Conservation (phyloP, 345 rosid species). For the Salix brachista region DNA sequence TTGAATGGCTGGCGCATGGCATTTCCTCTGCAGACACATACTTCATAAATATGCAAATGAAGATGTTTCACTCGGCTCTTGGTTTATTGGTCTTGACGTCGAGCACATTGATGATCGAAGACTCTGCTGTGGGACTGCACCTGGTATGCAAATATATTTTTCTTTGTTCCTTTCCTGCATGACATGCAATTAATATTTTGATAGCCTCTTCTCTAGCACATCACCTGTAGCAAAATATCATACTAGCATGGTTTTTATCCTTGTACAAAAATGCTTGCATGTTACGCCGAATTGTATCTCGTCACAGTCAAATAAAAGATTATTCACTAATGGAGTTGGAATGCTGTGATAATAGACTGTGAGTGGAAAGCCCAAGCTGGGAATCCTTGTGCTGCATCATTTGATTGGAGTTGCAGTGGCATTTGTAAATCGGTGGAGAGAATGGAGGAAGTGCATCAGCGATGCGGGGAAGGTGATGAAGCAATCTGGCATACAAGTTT, state of each 20-base stretch:
- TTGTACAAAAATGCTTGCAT: not conserved
- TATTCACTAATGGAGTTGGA: constrained; percentile 2
- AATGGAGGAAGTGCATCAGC: constrained; percentile 32
- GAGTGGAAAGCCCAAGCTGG: constrained; percentile 38
- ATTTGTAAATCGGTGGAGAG: constrained; percentile 33
- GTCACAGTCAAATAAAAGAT: not conserved
- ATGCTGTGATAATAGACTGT: constrained; percentile 20
- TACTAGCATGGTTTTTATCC: not conserved
- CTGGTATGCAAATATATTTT: constrained; percentile 39
- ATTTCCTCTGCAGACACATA: constrained; percentile 46
- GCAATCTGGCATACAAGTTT: constrained; percentile 80
- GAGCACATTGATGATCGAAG: constrained; percentile 90
- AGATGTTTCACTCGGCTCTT: constrained; percentile 89
- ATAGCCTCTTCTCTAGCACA: not conserved
- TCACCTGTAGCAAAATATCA: too few species aligned
- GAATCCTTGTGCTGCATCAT: constrained; percentile 35
- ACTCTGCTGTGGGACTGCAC: constrained; percentile 89
- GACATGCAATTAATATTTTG: not conserved
- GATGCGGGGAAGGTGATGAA: constrained; percentile 33
- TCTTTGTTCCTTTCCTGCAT: not conserved
- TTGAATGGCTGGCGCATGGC: constrained; percentile 4
- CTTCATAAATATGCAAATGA: constrained; percentile 92
- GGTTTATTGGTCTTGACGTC: constrained; percentile 98
- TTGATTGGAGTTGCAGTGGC: constrained; percentile 38
- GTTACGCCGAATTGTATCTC: not conserved